Evolutionary conservation across 768 basidiomycete genomes (phyloP), one percentile per base, ranked within the genome.

Genomic region (Trametes cingulata): DNA sequence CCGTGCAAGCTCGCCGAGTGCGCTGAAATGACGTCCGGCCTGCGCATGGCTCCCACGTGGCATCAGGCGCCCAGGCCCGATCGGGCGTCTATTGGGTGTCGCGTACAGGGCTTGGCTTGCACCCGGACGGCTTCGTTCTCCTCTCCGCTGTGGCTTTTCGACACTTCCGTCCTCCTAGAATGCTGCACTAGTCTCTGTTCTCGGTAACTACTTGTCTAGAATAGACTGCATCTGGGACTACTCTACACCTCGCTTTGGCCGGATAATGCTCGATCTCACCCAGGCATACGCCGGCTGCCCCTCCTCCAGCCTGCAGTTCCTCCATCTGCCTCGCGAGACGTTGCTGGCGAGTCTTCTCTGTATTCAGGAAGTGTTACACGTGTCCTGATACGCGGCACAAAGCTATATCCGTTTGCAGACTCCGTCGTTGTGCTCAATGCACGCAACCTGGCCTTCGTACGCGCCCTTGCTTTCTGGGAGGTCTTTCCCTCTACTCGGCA

Each of bases 391-490:
- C 33, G 3, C 41, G 33, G 15, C 22, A 41, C 51, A 27, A 65
- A 93, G 90, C 72, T 91, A 8, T 90, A 92, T 69, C 78, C 88
- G 6, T 89, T 88, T 17, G 85, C 84, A 37, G 85, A 90, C 69
- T 79, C 85, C 2, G 72, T 93, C 62, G 78, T 91, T 56, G 75
- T 93, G 43, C 82, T 90, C 66, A 77, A 92, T 77, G 88, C 91
- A n/a, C 80, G 76, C 56, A 80, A 77, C 15, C 83, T 93, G 35
- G 72, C 77, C 17, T 78, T 93, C 46, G 72, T 86, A 58, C 86
- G 87, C 60, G 83, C 88, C 46, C 82, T 94, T 22, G 84, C 87
- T 33, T 90, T 93, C 67, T 87, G 83, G 77, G 90, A 93, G 69
- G 89, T 86, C 6, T 93, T 91, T 69, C 90, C 91, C 6, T 80